phyloP scores from a whole-genome alignment of 139 green algal genomes.

The Monoraphidium neglectum region DNA sequence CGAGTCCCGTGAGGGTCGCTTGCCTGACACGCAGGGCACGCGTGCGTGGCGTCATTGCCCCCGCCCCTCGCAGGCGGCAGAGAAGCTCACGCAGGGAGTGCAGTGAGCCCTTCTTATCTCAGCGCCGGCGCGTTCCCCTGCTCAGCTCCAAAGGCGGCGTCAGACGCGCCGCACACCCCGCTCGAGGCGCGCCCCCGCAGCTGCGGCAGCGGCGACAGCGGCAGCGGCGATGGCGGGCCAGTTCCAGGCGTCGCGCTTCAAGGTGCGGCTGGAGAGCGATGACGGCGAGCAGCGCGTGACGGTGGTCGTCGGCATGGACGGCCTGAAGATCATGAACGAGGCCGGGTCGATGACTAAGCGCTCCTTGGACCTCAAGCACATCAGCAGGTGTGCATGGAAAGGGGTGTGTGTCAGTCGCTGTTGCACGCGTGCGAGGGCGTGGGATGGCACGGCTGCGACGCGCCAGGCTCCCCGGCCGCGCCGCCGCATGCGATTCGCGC shows the following conservation, averaged over 20 bases:
- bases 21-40: not conserved
- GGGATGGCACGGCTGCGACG: no score
- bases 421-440: not conserved
- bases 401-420: no score
- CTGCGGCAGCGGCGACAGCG: not conserved
- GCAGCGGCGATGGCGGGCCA: constrained; percentile 9
- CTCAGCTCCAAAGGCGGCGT: no score
- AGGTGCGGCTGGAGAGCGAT: constrained; percentile 8
- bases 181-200: no score
- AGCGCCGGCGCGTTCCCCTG: no score
- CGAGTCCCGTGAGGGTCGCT: no score
- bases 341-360: constrained; percentile 50
- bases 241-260: constrained; percentile 9
- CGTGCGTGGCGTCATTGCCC: not conserved
- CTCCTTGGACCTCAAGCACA: constrained; percentile 84
- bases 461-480: no score
- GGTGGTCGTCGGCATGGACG: constrained; percentile 80
- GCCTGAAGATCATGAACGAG: constrained; percentile 66
- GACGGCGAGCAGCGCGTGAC: constrained; percentile 49
- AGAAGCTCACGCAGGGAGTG: not conserved
- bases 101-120: not conserved
- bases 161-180: no score
- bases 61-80: not conserved
- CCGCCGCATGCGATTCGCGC: no score
- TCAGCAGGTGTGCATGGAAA: constrained; percentile 56